phyloP scores from a whole-genome alignment of 805 yeast genomes.

The Saccharomycopsis babjevae region DNA sequence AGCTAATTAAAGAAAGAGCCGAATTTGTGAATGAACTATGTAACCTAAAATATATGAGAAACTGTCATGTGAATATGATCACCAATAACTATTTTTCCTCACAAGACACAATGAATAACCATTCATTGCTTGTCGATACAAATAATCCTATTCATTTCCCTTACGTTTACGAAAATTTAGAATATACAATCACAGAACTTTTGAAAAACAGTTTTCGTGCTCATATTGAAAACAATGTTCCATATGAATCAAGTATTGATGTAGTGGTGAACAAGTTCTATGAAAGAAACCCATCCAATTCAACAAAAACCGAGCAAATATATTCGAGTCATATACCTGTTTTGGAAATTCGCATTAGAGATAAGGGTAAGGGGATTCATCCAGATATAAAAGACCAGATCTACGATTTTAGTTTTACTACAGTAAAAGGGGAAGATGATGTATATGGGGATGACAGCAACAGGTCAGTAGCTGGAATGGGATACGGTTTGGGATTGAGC shows the following conservation, averaged over 20 bases:
- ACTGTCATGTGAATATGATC: constrained; percentile 51
- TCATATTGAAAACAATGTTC: constrained; percentile 53
- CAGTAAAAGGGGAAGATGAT: constrained; percentile 59
- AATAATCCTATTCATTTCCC: constrained; percentile 44
- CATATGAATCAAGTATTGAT: constrained; percentile 22
- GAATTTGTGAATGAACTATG: constrained; percentile 78
- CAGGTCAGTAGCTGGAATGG: constrained; percentile 75
- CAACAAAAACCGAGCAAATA: constrained; percentile 20
- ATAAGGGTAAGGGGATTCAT: constrained; percentile 82
- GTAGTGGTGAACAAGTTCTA: constrained; percentile 13
- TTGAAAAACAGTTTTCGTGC: constrained; percentile 85
- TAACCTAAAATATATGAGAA: constrained; percentile 70
- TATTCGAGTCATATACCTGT: constrained; percentile 28
- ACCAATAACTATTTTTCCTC: constrained; percentile 13
- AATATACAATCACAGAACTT: constrained; percentile 78
- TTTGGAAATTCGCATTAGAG: constrained; percentile 72
- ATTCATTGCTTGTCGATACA: constrained; percentile 5
- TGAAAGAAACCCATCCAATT: constrained; percentile 11
- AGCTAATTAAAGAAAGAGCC: constrained; percentile 52
- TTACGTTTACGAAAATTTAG: constrained; percentile 79
- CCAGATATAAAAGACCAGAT: constrained; percentile 55
- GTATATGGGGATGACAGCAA: constrained; percentile 27
- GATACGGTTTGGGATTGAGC: constrained; percentile 86
- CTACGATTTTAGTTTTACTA: constrained; percentile 80
- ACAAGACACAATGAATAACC: constrained; percentile 7